Evolutionary conservation across 208 protist species (phyloP), one percentile per base, ranked within the genome.

Genomic region (Trypanosomatidae sp.): DNA sequence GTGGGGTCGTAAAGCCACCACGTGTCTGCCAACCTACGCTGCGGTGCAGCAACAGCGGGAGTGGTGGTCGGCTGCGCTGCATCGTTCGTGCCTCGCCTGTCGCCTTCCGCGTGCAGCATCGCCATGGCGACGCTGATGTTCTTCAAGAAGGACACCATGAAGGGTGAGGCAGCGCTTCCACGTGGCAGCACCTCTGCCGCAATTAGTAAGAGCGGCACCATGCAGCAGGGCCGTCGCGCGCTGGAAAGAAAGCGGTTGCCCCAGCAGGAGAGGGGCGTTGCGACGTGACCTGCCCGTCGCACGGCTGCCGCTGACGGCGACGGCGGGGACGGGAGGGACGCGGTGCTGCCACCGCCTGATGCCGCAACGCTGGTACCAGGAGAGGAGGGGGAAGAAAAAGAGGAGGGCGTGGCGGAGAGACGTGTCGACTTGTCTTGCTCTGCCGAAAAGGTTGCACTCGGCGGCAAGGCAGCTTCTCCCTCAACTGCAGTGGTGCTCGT

Each of bases 1-100:
- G 33, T 7, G n/a, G 81, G 59, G 62, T 81, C 74, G 74, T 85
- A 91, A 17, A 86, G 69, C 83, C 83, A 89, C 83, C 86, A 91
- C 60, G 76, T 75, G 44, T 75, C 69, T 2, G 74, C 75, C 19
- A 80, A 56, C 28, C n/a, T n/a, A n/a, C n/a, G n/a, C n/a, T n/a
- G 56, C 65, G 39, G 59, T 25, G 52, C 9, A 46, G 56, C 2
- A 22, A 17, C 17, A 43, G 28, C 15, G 64, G 56, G 15, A 46
- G 43, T 25, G 64, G 4, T 17, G 15, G 28, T 39, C 12, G 64
- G 17, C n/a, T n/a, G 41, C 19, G 62, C 22, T n/a, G 41, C 62
- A n/a, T n/a, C n/a, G n/a, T n/a, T n/a, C 22, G 25, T n/a, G 28
- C 28, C 22, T 17, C 49, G 50, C 5, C 19, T 49, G 15, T 47